These are phyloP conservation scores for Backusella mclennaniae DNA, from an alignment of 192 early-diverging fungal genomes.

Conservation along the genomic window DNA sequence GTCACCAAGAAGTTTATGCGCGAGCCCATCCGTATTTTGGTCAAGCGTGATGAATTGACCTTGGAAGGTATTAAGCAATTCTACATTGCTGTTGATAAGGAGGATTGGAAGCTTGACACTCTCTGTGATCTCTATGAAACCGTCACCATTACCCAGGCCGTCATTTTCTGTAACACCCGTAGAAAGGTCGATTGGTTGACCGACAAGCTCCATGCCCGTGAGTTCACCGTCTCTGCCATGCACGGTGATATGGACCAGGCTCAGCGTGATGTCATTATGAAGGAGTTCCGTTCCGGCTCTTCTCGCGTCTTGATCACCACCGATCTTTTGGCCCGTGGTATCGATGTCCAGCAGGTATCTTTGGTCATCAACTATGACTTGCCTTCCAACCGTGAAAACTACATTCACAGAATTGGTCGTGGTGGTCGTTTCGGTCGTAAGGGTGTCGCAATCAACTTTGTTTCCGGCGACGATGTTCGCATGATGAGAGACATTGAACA, in stretches of 20 bases:
- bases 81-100: slow-evolving; percentile 97
- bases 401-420: slow-evolving; percentile 99
- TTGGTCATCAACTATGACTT: slow-evolving; percentile 98
- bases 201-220: slow-evolving; percentile 86
- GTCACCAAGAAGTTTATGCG: slow-evolving; percentile 98
- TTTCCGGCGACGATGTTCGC: slow-evolving; percentile 90
- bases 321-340: slow-evolving; percentile 97
- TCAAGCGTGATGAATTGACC: slow-evolving; percentile 96
- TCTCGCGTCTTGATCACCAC: slow-evolving; percentile 98
- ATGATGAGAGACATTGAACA: slow-evolving; percentile 88
- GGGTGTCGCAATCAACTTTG: slow-evolving; percentile 99
- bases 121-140: slow-evolving; percentile 98
- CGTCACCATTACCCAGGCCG: slow-evolving; percentile 96
- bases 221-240: slow-evolving; percentile 97
- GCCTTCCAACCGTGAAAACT: slow-evolving; percentile 96
- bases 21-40: slow-evolving; percentile 97
- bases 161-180: slow-evolving; percentile 99
- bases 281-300: slow-evolving; percentile 98
- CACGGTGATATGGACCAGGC: slow-evolving; percentile 99
- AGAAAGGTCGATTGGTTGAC: slow-evolving; percentile 99
- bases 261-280: slow-evolving; percentile 97
- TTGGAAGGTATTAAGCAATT: slow-evolving; percentile 94
- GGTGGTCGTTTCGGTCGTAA: slow-evolving; percentile 99
- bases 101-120: slow-evolving; percentile 99
- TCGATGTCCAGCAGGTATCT: slow-evolving; percentile 99